These are phyloP conservation scores for Filobasidium wieringae DNA, from an alignment of 768 basidiomycete genomes.

Conservation along the genomic window DNA sequence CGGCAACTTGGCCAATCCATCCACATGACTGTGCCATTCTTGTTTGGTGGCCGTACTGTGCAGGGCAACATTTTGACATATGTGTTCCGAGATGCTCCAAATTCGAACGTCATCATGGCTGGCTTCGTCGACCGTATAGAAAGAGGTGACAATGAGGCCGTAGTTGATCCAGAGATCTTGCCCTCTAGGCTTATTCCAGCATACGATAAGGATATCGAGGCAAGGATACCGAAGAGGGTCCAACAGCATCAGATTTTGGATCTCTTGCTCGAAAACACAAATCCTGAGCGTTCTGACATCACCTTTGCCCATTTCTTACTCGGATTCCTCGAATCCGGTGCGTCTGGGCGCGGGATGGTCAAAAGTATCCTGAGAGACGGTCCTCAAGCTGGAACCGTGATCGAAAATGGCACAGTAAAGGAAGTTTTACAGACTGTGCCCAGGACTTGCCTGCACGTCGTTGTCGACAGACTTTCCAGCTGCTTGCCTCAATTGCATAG, in stretches of 20 bases:
- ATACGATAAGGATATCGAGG: neutral
- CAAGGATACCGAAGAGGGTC: neutral
- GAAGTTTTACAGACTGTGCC: neutral
- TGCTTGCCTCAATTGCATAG: neutral
- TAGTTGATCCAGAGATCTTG: neutral
- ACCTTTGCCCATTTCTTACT: slow-evolving; percentile 12
- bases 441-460: slow-evolving; percentile 11
- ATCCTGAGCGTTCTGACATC: neutral
- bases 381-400: slow-evolving; percentile 1
- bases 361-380: neutral
- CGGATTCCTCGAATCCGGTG: neutral
- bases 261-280: slow-evolving; percentile 10
- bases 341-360: neutral
- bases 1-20: slow-evolving; percentile 7
- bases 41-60: slow-evolving; percentile 7
- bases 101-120: slow-evolving; percentile 12
- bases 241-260: slow-evolving; percentile 4
- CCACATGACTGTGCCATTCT: slow-evolving; percentile 1
- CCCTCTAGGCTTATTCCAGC: neutral
- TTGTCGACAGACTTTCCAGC: slow-evolving; percentile 2
- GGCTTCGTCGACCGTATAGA: slow-evolving; percentile 12
- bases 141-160: neutral
- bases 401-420: neutral
- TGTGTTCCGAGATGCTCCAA: slow-evolving; percentile 1
- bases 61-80: slow-evolving; percentile 9